phyloP scores from a whole-genome alignment of 768 basidiomycete genomes.

The Amanita pallidorosea region DNA sequence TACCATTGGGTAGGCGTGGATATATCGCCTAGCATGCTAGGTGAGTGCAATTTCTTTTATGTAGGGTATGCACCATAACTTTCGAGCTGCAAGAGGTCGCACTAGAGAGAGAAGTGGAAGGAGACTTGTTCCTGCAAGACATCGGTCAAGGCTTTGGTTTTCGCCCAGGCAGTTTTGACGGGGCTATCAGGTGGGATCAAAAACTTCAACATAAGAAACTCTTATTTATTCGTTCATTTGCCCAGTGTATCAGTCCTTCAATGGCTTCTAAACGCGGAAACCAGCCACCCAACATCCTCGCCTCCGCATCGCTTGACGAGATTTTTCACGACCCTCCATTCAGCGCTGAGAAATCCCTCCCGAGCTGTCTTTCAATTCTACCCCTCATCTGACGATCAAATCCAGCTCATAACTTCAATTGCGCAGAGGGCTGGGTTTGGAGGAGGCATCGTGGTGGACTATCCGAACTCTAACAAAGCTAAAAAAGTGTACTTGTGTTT shows the following conservation, averaged over 20 bases:
- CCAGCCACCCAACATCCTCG: slow-evolving; percentile 80
- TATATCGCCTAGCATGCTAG: slow-evolving; percentile 94
- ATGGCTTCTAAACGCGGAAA: slow-evolving; percentile 96
- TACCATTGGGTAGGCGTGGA: slow-evolving; percentile 92
- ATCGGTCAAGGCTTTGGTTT: slow-evolving; percentile 98
- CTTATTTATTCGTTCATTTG: slow-evolving; percentile 2
- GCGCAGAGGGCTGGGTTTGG: slow-evolving; percentile 96
- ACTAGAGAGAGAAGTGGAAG: slow-evolving; percentile 88
- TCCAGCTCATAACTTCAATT: slow-evolving; percentile 85
- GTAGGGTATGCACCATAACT: background rate
- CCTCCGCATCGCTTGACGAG: slow-evolving; percentile 75
- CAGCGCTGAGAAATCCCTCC: slow-evolving; percentile 75
- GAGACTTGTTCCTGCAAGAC: slow-evolving; percentile 93
- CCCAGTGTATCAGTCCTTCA: slow-evolving; percentile 94
- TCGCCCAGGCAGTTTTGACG: slow-evolving; percentile 94
- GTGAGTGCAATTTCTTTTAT: slow-evolving; percentile 30
- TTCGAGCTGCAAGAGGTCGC: slow-evolving; percentile 67
- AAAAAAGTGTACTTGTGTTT: slow-evolving; percentile 91
- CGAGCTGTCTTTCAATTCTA: slow-evolving; percentile 92
- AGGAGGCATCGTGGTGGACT: slow-evolving; percentile 94
- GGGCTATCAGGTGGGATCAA: slow-evolving; percentile 73
- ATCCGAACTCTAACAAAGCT: slow-evolving; percentile 94
- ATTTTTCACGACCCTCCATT: slow-evolving; percentile 91
- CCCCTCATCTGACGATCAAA: slow-evolving; percentile 93
- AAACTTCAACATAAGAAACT: background rate